Evolutionary conservation across 495 filamentous ascomycete species (phyloP), one percentile per base, ranked within the genome.

Genomic region (Tuber brumale): DNA sequence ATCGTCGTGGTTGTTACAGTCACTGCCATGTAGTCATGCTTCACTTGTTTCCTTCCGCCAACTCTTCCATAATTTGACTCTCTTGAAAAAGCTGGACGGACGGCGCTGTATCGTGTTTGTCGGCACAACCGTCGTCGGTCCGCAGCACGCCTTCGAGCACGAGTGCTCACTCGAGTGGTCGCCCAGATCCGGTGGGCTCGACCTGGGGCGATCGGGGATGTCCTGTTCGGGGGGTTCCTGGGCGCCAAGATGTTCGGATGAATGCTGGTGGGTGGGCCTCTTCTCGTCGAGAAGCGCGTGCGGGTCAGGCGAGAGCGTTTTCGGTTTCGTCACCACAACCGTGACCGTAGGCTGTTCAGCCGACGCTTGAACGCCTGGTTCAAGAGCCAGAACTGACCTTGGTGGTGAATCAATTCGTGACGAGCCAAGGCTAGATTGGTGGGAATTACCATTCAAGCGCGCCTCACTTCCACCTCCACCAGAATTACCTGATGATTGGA

Each of bases 11-110:
- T 73, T 69, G 48, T 73, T 45, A 70, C 71, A 70, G 75, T 80
- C 77, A 80, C 81, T 80, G 45, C 81, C 81, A 82, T 82, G 72
- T 82, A 82, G 81, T 82, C 81, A 82, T 69, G 77, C 81, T 71
- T 82, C 81, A 82, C 75, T 70, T 48, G 74, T 74, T 69, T 83
- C 81, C 70, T 83, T 82, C 61, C 79, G 70, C 72, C 81, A 76
- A 35, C 71, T 75, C 75, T 82, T 72, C 81, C 81, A 83, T 74
- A 77, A 76, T 73, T 78, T 83, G 46, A 83, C 79, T 70, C 79
- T 82, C 71, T 77, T 82, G 70, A 83, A 83, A 66, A 83, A 83
- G 23, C 81, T 77, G 21, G 81, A 83, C 45, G 81, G 81, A 31
- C 81, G 75, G 31, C 81, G 78, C 46, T 82, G 79, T 44, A 83